Conservation (phyloP, 2,329 filamentous ascomycete genomes). For the Graphilbum sp. region DNA sequence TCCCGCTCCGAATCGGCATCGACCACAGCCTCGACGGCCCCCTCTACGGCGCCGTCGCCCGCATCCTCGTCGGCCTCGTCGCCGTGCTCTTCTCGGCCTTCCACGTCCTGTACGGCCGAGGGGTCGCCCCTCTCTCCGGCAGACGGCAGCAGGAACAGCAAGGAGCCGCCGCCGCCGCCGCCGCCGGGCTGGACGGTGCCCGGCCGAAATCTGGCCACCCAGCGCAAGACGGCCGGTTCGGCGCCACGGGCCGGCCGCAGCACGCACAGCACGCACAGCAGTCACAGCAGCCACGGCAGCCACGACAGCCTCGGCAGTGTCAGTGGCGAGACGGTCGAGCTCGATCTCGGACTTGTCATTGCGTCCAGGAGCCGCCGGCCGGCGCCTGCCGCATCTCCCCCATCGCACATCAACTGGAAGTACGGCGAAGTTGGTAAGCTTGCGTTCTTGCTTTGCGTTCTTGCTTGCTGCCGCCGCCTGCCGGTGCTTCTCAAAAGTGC, state of each 20-base stretch:
- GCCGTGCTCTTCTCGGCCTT: conserved; percentile 3
- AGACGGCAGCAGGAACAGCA: not conserved
- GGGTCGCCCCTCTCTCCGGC: too few species aligned
- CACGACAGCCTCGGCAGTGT: too few species aligned
- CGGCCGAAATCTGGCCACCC: not conserved
- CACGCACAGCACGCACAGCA: too few species aligned
- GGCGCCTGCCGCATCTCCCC: not conserved
- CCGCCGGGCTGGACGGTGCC: not conserved
- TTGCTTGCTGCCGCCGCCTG: not conserved
- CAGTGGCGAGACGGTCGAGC: not conserved
- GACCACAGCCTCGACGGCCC: not conserved
- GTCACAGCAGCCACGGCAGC: too few species aligned
- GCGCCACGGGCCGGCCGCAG: too few species aligned
- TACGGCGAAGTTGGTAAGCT: conserved; percentile 9
- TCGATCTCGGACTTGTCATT: conserved; percentile 5
- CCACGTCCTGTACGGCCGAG: conserved; percentile 1
- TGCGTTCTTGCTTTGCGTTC: too few species aligned
- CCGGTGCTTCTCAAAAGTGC: not conserved
- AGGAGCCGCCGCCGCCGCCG: too few species aligned
- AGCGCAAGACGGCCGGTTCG: not conserved
- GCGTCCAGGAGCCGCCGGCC: not conserved
- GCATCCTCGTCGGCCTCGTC: not conserved
- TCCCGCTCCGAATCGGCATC: conserved; percentile 5
- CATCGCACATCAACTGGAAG: conserved; percentile 9
- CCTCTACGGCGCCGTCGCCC: not conserved